phyloP scores from a whole-genome alignment of 2,329 filamentous ascomycete genomes.

The Aspergillus fijiensis region DNA sequence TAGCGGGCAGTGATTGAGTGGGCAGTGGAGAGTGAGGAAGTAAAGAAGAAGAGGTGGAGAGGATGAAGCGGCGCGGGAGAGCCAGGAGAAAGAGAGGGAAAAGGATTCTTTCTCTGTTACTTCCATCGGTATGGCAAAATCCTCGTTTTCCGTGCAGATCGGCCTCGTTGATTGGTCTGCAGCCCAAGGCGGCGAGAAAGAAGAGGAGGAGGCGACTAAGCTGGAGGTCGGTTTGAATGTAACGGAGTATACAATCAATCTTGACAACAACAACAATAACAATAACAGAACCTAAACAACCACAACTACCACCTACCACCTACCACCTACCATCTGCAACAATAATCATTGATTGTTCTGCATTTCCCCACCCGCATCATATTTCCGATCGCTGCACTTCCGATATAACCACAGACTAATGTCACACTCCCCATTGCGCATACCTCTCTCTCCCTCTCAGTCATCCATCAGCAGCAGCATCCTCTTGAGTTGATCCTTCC shows the following conservation, averaged over 20 bases:
- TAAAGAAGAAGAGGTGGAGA: not conserved
- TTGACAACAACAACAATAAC: not conserved
- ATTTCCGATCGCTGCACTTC: too few species aligned
- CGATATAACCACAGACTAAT: too few species aligned
- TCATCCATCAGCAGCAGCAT: too few species aligned
- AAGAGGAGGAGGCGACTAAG: too few species aligned
- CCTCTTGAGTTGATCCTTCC: not conserved
- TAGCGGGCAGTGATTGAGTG: too few species aligned
- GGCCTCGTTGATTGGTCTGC: not conserved
- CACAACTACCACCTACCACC: not conserved
- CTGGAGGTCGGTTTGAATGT: not conserved
- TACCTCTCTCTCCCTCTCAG: too few species aligned
- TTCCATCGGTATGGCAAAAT: not conserved
- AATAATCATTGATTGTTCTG: too few species aligned
- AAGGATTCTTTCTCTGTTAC: too few species aligned
- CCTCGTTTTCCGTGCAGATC: not conserved
- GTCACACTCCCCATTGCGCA: too few species aligned
- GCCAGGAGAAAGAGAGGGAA: not conserved
- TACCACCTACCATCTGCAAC: not conserved
- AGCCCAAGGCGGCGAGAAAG: not conserved
- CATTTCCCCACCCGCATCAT: too few species aligned
- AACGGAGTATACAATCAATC: not conserved
- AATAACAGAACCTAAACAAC: not conserved
- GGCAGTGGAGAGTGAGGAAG: not conserved
- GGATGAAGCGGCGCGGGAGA: not conserved